Evolutionary conservation across 306 rosid species (phyloP).

Genomic region (Psophocarpus tetragonolobus): DNA sequence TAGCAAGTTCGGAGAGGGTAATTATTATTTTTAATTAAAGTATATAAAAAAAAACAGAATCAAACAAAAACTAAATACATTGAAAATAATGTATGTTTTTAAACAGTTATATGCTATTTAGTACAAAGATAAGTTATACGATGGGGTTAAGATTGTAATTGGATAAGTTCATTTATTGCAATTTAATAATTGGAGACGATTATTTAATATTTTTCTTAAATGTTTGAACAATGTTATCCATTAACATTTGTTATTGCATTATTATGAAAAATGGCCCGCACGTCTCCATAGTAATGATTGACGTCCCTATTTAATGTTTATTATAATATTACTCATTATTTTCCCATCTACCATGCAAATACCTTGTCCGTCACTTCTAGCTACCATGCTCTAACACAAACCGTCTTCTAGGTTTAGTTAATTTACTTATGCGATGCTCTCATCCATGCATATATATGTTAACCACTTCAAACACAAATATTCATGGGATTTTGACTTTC

Average conservation of each 20-base stretch:
- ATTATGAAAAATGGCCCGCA: background rate
- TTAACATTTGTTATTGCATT: background rate
- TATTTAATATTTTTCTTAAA: background rate
- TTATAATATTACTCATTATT: background rate
- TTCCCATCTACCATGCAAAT: background rate
- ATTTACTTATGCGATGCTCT: background rate
- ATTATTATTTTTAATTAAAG: background rate
- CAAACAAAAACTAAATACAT: background rate
- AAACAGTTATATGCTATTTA: no score
- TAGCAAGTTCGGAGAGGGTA: background rate
- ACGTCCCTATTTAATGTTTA: background rate
- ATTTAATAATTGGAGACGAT: background rate
- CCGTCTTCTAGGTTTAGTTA: background rate
- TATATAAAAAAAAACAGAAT: background rate
- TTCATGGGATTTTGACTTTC: background rate
- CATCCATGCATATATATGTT: background rate
- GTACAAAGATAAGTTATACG: no score
- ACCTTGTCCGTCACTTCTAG: no score
- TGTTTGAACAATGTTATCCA: background rate
- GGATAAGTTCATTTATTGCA: background rate
- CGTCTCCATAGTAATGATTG: background rate
- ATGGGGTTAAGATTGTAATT: no score
- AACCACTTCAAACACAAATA: conserved; percentile 20
- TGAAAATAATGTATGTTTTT: background rate
- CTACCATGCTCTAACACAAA: background rate